Base-by-base conservation (phyloP, 768 basidiomycete species). In the Lanmaoa pseudosensibilis region DNA sequence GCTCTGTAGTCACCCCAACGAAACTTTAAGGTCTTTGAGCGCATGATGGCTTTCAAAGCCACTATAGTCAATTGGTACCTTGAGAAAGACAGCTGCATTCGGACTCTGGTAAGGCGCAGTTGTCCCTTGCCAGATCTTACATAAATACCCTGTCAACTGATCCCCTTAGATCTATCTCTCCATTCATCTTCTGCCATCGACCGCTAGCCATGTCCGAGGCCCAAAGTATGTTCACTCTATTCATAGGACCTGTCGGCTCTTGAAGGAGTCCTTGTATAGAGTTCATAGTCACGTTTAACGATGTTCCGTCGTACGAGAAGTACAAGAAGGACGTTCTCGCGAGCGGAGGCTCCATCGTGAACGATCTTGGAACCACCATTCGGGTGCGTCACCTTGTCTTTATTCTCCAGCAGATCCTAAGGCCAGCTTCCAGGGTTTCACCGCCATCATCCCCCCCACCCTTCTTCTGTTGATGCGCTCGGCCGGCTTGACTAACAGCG, bases 391-490 rank as follows among this genome's bases (percentile, higher is more conserved):
- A 7, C 15, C 15, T 46, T 5, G 3, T 38, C 46, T 10, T 5
- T 34, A 2, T 52, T 23, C 7, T 25, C 13, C 8, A 34, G 4
- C 38, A 12, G 23, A 43, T 45, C 18, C 27, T 48, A 16, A 49
- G 1, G 5, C 4, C 7, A 19, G 18, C 33, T 13, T 46, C 9
- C 21, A 69, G 67, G 55, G 60, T 19, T 67, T 68, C 58, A 45
- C 55, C 2, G 67, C 62, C n/a, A 15, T 11, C 41, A 56, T 68
- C 4, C 53, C 67, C 5, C 13, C 12, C 0, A 1, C 21, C 16
- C 1, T 58, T 15, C 50, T 52, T 25, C 0, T 27, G 5, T 12
- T 15, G 23, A 45, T 66, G 2, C 2, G 0, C 9, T 15, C 47
- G 16, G 16, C 16, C 0, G 39, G 4, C 51, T 32, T 66, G 9